Conservation (phyloP, 2,329 filamentous ascomycete species). For the Cladosporium colombiae region DNA sequence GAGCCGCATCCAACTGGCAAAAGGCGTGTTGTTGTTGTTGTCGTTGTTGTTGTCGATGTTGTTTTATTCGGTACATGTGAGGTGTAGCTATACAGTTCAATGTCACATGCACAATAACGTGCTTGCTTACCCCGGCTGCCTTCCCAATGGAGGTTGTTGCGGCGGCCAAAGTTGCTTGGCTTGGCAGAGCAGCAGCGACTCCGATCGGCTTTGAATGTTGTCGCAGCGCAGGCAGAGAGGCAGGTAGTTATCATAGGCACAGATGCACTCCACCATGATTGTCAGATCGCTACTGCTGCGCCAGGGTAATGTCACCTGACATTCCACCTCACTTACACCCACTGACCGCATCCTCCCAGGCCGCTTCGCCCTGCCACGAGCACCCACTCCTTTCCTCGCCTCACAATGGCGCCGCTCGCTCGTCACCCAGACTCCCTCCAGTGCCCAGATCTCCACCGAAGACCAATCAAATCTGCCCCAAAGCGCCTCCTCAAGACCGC, state of each 20-base stretch:
- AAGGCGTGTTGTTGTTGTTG: background rate
- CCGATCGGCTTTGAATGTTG: slow-evolving; percentile 9
- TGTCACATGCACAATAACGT: slow-evolving; percentile 4
- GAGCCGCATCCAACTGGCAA: background rate
- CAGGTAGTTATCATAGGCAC: background rate
- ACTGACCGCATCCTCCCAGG: slow-evolving; percentile 31
- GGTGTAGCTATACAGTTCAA: background rate
- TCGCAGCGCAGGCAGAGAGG: background rate
- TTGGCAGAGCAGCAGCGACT: slow-evolving; percentile 9
- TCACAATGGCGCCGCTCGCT: slow-evolving; percentile 38
- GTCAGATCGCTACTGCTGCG: slow-evolving; percentile 44
- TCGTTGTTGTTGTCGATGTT: background rate
- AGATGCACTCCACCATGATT: slow-evolving; percentile 41
- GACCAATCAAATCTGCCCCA: slow-evolving; percentile 35
- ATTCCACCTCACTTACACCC: background rate
- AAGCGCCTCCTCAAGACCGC: slow-evolving; percentile 28
- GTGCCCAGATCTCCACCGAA: slow-evolving; percentile 27
- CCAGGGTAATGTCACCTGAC: slow-evolving; percentile 35
- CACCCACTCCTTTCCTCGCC: slow-evolving; percentile 35
- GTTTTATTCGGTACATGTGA: background rate
- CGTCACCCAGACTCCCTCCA: slow-evolving; percentile 36
- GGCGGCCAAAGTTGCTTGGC: slow-evolving; percentile 1
- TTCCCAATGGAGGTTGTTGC: slow-evolving; percentile 1
- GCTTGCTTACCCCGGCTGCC: background rate
- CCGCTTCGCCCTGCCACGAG: slow-evolving; percentile 41